Percentiles rank a stretch among this genome's conserved stretches.
Conservation (phyloP, 805 yeast species). For the Yamadazyma akitaensis region DNA sequence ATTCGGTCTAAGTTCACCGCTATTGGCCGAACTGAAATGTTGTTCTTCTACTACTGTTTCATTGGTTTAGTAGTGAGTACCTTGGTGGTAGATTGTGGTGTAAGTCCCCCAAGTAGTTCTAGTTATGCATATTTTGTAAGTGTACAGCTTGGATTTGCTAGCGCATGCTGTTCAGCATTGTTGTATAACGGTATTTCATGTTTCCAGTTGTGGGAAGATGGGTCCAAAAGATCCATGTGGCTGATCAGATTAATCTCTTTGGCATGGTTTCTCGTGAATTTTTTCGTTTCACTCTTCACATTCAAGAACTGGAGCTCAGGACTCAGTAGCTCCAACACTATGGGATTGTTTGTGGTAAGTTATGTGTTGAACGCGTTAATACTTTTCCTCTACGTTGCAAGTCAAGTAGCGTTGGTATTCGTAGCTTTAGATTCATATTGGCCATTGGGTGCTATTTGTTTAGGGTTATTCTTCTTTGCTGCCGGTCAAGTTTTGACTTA, state of each 20-base stretch:
- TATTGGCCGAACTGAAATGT: conserved; percentile 85
- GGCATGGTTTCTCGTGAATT: conserved; percentile 60
- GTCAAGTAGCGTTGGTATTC: conserved; percentile 66
- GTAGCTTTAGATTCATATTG: conserved; percentile 72
- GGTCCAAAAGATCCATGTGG: conserved; percentile 64
- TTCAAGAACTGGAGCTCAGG: conserved; percentile 60
- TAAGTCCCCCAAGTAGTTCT: conserved; percentile 76
- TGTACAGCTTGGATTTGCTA: conserved; percentile 69
- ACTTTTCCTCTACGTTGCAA: conserved; percentile 56
- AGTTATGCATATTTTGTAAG: conserved; percentile 82
- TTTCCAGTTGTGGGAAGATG: conserved; percentile 94
- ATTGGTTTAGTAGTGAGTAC: conserved; percentile 59
- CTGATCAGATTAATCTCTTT: conserved; percentile 50
- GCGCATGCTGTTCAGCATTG: conserved; percentile 68
- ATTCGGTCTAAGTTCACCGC: conserved; percentile 88
- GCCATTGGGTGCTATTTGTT: conserved; percentile 81
- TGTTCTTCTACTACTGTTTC: conserved; percentile 62
- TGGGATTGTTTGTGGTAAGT: conserved; percentile 65
- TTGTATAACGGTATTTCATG: conserved; percentile 75
- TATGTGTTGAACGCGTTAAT: conserved; percentile 71
- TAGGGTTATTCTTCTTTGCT: conserved; percentile 70
- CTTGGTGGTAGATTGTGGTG: conserved; percentile 87
- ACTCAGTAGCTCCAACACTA: conserved; percentile 51
- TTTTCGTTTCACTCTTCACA: conserved; percentile 66
- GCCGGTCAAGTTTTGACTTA: conserved; percentile 79